Evolutionary conservation across 176 grass and related monocot genomes (phyloP).

Genomic region (Lolium rigidum): DNA sequence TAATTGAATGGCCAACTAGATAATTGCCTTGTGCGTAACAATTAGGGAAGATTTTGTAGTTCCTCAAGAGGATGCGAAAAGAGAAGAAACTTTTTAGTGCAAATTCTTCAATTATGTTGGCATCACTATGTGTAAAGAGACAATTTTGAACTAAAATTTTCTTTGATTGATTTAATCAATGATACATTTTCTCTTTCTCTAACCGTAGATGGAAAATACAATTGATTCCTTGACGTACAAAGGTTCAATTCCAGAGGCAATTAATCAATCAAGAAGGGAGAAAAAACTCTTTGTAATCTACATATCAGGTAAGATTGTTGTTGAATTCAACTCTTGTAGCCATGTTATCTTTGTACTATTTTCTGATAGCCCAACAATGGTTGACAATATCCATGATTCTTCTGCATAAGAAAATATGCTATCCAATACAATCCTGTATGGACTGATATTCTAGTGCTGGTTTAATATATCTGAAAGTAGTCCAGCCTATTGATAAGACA

Average conservation of each 20-base stretch:
- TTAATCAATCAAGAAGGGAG: conserved; percentile 73
- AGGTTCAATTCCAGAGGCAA: conserved; percentile 81
- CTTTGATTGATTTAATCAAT: neutral
- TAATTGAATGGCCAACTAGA: neutral
- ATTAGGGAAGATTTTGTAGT: neutral
- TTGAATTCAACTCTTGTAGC: neutral
- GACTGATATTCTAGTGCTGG: conserved; percentile 9
- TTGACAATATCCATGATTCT: neutral
- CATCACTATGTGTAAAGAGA: neutral
- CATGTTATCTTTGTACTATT: conserved; percentile 7
- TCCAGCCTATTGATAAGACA: conserved; percentile 9
- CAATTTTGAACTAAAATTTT: neutral
- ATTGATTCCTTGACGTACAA: conserved; percentile 72
- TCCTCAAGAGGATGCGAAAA: neutral
- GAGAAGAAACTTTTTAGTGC: neutral
- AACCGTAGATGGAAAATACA: conserved; percentile 70
- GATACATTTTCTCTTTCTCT: conserved; percentile 27
- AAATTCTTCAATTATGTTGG: neutral
- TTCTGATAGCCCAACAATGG: conserved; percentile 18
- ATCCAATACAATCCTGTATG: neutral
- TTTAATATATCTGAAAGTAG: conserved; percentile 5
- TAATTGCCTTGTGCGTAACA: conserved; percentile 7
- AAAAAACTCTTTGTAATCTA: conserved; percentile 98
- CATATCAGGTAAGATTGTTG: conserved; percentile 70
- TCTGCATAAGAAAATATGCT: conserved; percentile 3